These are phyloP conservation scores for Hanseniaspora vineae DNA, from an alignment of 805 yeast genomes.

Conservation along the genomic window DNA sequence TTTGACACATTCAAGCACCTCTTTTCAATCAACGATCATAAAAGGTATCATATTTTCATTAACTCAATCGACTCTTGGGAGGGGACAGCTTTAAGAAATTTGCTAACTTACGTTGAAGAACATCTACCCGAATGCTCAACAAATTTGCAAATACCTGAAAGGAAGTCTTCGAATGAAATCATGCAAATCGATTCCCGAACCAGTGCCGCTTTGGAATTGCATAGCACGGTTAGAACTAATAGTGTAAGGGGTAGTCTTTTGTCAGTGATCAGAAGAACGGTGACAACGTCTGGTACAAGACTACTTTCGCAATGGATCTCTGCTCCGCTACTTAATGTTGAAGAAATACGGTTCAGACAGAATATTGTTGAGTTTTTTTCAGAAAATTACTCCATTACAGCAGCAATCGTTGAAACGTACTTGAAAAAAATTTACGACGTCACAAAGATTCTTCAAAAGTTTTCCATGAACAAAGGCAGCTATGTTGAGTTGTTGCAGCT, in stretches of 20 bases:
- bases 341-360: slow-evolving; percentile 46
- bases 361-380: slow-evolving; percentile 33
- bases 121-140: slow-evolving; percentile 59
- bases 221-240: slow-evolving; percentile 42
- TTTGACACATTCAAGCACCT: slow-evolving; percentile 26
- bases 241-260: slow-evolving; percentile 57
- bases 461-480: slow-evolving; percentile 35
- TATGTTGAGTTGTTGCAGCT: slow-evolving; percentile 33
- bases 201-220: slow-evolving; percentile 61
- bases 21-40: slow-evolving; percentile 21
- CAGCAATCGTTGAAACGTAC: slow-evolving; percentile 9
- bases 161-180: slow-evolving; percentile 35
- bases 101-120: slow-evolving; percentile 56
- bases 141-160: slow-evolving; percentile 54
- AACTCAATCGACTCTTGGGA: slow-evolving; percentile 30
- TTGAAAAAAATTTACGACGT: slow-evolving; percentile 42
- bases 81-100: slow-evolving; percentile 45
- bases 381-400: slow-evolving; percentile 22
- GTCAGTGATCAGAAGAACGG: slow-evolving; percentile 58
- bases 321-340: slow-evolving; percentile 55
- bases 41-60: slow-evolving; percentile 17
- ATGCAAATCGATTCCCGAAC: slow-evolving; percentile 78
- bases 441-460: slow-evolving; percentile 44
- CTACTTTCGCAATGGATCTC: slow-evolving; percentile 70
- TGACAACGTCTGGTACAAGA: slow-evolving; percentile 72